Base-by-base conservation (phyloP, 2,329 filamentous ascomycete genomes). In the Dendryphion nanum region DNA sequence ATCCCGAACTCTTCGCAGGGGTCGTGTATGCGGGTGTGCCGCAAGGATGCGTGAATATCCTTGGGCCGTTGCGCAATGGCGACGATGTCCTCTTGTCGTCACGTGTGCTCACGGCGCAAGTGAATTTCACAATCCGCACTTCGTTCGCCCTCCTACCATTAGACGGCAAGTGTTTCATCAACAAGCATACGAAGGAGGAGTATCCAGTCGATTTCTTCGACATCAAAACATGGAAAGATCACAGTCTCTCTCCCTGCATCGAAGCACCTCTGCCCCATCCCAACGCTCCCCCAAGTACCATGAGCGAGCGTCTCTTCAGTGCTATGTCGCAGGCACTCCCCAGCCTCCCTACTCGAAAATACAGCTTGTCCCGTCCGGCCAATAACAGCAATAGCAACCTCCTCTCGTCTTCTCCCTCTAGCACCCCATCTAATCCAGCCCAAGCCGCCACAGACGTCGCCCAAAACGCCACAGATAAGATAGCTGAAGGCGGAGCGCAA, bases 21-120 rank as follows among this genome's bases (percentile, higher is more conserved):
- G 86, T 95, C 1, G 63, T 95, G 2, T 97, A 88, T 57, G 89
- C 87, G 1, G 91, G 90, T 6, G 82, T 85, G 1, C 90, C 90
- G 1, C 84, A 91, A 50, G 80, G 85, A 37, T 95, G 89, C 59
- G 81, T 96, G 60, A 96, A 95, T 60, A 93, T 95, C 35, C 76
- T 96, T 4, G 91, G 91, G 0, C 90, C 90, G 1, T 65, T 97
- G 10, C 82, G 90, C 23, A 91, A 95, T 53, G 90, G 90, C n/a
- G 90, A 97, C 58, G 86, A 90, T 14, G 89, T 96, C 1, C 75
- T 95, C 1, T 75, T 96, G 42, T 95, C 90, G 55, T 89, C 89
- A 44, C 87, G 88, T 48, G 85, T 96, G 0, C 75, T 97, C 13
- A 95, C 89, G 1, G 89, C 91, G 0, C 87, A 93, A 58, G 90